Conservation (phyloP, 495 filamentous ascomycete genomes). For the Penicillium bovifimosum region DNA sequence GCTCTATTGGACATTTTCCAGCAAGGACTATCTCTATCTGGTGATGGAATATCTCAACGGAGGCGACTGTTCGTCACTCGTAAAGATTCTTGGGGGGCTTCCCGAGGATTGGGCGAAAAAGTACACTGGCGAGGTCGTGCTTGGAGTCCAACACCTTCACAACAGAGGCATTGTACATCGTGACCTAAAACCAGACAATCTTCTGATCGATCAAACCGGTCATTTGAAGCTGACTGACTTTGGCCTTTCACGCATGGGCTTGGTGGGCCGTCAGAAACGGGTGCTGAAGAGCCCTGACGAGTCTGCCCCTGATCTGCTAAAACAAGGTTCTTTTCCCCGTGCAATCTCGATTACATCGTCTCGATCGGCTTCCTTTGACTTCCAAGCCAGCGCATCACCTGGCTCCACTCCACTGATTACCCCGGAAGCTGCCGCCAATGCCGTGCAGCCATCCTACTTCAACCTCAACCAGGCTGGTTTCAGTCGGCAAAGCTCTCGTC, state of each 20-base stretch:
- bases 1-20: slow-evolving; percentile 98
- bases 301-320: slow-evolving; percentile 81
- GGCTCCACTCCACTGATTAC: slow-evolving; percentile 81
- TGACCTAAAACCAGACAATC: slow-evolving; percentile 94
- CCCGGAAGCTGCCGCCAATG: slow-evolving; percentile 61
- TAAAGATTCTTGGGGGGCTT: slow-evolving; percentile 85
- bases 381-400: slow-evolving; percentile 74
- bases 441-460: slow-evolving; percentile 90
- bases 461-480: slow-evolving; percentile 64
- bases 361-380: slow-evolving; percentile 91
- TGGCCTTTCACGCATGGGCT: slow-evolving; percentile 92
- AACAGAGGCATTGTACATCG: slow-evolving; percentile 91
- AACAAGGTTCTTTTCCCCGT: slow-evolving; percentile 84
- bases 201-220: slow-evolving; percentile 93
- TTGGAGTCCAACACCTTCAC: slow-evolving; percentile 93
- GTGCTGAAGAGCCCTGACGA: slow-evolving; percentile 77
- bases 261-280: slow-evolving; percentile 92
- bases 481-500: slow-evolving; percentile 67
- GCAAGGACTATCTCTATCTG: slow-evolving; percentile 97
- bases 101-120: slow-evolving; percentile 97
- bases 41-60: slow-evolving; percentile 99
- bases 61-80: slow-evolving; percentile 91
- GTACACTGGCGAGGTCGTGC: slow-evolving; percentile 90
- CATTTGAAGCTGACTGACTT: slow-evolving; percentile 98
- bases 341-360: slow-evolving; percentile 84